Evolutionary conservation across 805 yeast species (phyloP).

Genomic region (Sugiyamaella smithiae): DNA sequence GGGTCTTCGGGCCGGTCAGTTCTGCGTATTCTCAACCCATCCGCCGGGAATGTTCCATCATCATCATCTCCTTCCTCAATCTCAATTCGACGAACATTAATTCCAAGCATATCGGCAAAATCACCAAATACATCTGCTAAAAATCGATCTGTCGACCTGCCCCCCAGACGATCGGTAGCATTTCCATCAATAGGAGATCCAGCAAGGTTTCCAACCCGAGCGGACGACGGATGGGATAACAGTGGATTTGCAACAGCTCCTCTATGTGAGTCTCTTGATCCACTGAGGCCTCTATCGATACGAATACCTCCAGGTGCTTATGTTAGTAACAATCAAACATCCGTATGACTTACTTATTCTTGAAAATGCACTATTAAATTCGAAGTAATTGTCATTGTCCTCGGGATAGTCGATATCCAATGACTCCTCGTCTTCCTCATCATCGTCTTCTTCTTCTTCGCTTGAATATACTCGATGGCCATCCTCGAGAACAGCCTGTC

Average conservation of each 20-base stretch:
- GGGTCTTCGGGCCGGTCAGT: conserved; percentile 12
- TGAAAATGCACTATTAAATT: conserved; percentile 16
- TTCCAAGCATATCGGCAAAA: conserved; percentile 13
- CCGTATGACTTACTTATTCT: conserved; percentile 13
- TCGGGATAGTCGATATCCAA: conserved; percentile 12
- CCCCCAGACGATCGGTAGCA: background rate
- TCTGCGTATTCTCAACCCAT: conserved; percentile 11
- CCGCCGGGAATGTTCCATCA: conserved; percentile 13
- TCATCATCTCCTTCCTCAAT: conserved; percentile 18
- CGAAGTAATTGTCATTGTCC: conserved; percentile 11
- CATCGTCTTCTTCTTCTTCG: conserved; percentile 34
- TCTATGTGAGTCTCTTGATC: conserved; percentile 7
- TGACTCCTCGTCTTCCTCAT: conserved; percentile 14
- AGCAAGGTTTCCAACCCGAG: background rate
- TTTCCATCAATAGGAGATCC: background rate
- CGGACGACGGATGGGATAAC: conserved; percentile 7
- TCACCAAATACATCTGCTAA: conserved; percentile 19
- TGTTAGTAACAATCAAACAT: background rate
- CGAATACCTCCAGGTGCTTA: conserved; percentile 12
- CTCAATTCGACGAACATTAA: conserved; percentile 2
- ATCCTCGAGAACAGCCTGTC: conserved; percentile 11
- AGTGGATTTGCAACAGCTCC: conserved; percentile 19
- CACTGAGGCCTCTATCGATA: conserved; percentile 11
- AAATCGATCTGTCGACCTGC: background rate
- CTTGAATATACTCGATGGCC: conserved; percentile 12